Base-by-base conservation (phyloP, 768 basidiomycete species). In the Xerocomellus dryophilus region DNA sequence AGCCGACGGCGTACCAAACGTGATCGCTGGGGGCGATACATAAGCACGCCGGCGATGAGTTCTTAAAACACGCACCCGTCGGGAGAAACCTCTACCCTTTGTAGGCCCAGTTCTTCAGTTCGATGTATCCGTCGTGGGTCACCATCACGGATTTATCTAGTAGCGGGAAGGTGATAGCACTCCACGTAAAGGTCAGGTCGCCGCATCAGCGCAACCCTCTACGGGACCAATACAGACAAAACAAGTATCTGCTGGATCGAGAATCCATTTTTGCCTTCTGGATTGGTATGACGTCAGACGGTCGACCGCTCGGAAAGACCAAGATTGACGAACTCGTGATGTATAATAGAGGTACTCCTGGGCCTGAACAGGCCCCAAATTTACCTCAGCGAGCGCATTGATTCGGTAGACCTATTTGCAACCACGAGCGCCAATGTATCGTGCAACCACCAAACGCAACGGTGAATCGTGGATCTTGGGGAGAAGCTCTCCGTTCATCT, bases 231-330 rank as follows among this genome's bases (percentile, higher is more conserved):
- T 8, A 74, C 79, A 29, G 39, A 80, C 78, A 81, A 82, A 7
- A 82, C 81, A 3, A 80, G 81, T 80, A 82, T 81, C 47, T 79
- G 75, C 56, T 78, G 76, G 54, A 82, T 82, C 5, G 79, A 79
- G 62, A 82, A 82, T 5, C 81, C 81, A 60, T 78, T 80, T 64
- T 81, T 82, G 20, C 80, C 53, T 2, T 60, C 59, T 60, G 14
- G 8, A 49, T 32, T 7, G 1, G 10, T 5, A 2, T 21, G 25
- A 7, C 25, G 25, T 59, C 47, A 44, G 29, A 17, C 7, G 5
- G 35, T 9, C 7, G 21, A 25, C n/a, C 25, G 14, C n/a, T 27
- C n/a, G 25, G 4, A 23, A 45, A 32, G 7, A 31, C 20, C 40
- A 29, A 32, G 9, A 4, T 29, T 1, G 17, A 55, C 79, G 43